Evolutionary conservation across 1,284 basidiomycete genomes (phyloP).

Genomic region (Ustilago curta): DNA sequence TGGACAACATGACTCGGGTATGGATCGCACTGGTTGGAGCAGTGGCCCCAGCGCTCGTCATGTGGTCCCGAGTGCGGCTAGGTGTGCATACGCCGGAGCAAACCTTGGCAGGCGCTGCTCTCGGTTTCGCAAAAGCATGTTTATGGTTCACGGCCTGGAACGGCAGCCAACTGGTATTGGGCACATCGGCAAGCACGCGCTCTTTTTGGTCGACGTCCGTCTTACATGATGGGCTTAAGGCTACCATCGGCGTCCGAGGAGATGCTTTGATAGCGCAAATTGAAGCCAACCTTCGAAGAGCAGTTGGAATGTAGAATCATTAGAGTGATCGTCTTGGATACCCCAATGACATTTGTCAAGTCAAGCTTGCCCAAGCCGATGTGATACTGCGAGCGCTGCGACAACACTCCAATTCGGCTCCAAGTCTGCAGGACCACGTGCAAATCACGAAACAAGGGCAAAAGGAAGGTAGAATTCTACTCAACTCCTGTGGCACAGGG

Average conservation of each 20-base stretch:
- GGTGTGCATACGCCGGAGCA: conserved; percentile 51
- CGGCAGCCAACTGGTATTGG: conserved; percentile 19
- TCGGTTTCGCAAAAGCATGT: conserved; percentile 43
- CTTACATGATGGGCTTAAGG: conserved; percentile 15
- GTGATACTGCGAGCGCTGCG: background rate
- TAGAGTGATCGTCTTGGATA: background rate
- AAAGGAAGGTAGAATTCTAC: too few relatives aligned
- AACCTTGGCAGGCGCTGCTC: conserved; percentile 37
- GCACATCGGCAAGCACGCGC: background rate
- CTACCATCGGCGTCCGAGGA: conserved; percentile 15
- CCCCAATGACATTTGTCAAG: background rate
- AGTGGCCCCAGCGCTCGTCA: conserved; percentile 38
- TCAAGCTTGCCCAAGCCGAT: background rate
- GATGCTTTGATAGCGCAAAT: conserved; percentile 27
- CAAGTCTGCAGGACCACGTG: too few relatives aligned
- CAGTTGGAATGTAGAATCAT: background rate
- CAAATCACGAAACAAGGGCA: too few relatives aligned
- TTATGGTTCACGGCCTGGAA: conserved; percentile 51
- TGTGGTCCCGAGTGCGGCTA: conserved; percentile 54
- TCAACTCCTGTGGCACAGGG: too few relatives aligned
- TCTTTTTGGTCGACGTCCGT: conserved; percentile 4
- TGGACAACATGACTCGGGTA: conserved; percentile 26
- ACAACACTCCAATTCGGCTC: too few relatives aligned
- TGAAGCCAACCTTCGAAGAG: conserved; percentile 9
- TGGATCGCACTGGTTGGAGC: conserved; percentile 38